Base-by-base conservation (phyloP, 1,139 yeast species). In the Magnusiomyces ingens region DNA sequence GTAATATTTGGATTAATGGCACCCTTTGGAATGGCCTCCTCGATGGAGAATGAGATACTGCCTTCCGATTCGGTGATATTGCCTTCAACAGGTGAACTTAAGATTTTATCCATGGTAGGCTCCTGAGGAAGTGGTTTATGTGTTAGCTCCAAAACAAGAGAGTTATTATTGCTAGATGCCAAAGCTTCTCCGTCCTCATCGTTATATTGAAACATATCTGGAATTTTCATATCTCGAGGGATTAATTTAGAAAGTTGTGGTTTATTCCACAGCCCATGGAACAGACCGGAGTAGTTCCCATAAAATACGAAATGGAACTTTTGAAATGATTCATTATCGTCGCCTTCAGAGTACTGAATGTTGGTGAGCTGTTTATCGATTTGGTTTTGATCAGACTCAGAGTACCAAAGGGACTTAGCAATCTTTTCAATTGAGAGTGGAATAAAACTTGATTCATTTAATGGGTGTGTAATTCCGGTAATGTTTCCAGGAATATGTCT, bases 401-500 rank as follows among this genome's bases (percentile, higher is more conserved):
- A 47, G 22, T 17, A 22, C 42, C 42, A 38, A n/a, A 47, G 12
- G 12, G 17, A 15, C 11, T 19, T 37, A 4, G 49, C 43, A 15
- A 47, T n/a, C 6, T 21, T 47, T 15, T 18, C 19, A 12, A 47
- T 38, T 8, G 49, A 22, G 2, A 83, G 75, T 0, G 96, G 95
- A 11, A 88, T 64, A 1, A 87, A 69, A 19, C 86, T 50, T 85
- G 81, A 55, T 82, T 68, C 63, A 73, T 75, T 55, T 1, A 37
- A 54, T 1, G 64, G 60, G 48, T 64, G 62, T 6, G 55, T 44
- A 19, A 84, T 78, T 8, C 96, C 96, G 0, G 95, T 85, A 11
- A 88, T 67, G 61, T 86, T 84, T 0, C 85, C 86, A 65, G 84
- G 84, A 8, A 89, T 89, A 2, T 68, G 58, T 17, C 64, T 56